Evolutionary conservation across 2,329 filamentous ascomycete genomes (phyloP).

Genomic region (Plenodomus biglobosus): DNA sequence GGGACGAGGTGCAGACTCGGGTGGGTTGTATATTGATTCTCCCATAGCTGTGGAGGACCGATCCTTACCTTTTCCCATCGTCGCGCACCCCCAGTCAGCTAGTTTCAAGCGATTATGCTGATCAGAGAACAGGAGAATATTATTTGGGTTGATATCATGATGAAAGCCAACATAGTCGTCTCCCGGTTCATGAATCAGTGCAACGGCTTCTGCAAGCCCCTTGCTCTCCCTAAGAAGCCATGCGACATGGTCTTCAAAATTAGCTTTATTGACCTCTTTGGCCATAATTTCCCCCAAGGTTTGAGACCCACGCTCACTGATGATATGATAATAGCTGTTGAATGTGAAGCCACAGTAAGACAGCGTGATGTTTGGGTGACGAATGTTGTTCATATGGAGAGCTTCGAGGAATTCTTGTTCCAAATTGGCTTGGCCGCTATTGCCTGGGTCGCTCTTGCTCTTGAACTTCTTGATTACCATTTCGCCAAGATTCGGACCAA

Average conservation of each 20-base stretch:
- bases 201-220: background rate
- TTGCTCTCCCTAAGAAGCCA: background rate
- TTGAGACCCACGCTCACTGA: background rate
- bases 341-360: background rate
- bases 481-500: no score
- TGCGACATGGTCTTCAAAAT: background rate
- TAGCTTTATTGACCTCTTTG: no score
- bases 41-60: background rate
- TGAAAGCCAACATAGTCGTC: background rate
- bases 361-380: background rate
- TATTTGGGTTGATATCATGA: background rate
- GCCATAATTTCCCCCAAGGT: background rate
- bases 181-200: background rate
- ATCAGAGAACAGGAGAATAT: background rate
- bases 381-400: background rate
- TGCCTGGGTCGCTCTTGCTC: no score
- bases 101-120: conserved; percentile 4
- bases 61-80: background rate
- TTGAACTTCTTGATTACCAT: no score
- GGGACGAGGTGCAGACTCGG: background rate
- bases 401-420: no score
- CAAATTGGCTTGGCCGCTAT: no score
- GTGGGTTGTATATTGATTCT: background rate
- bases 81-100: background rate
- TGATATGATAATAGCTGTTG: background rate